Conservation (phyloP, 345 rosid genomes). For the Anacardium occidentale region DNA sequence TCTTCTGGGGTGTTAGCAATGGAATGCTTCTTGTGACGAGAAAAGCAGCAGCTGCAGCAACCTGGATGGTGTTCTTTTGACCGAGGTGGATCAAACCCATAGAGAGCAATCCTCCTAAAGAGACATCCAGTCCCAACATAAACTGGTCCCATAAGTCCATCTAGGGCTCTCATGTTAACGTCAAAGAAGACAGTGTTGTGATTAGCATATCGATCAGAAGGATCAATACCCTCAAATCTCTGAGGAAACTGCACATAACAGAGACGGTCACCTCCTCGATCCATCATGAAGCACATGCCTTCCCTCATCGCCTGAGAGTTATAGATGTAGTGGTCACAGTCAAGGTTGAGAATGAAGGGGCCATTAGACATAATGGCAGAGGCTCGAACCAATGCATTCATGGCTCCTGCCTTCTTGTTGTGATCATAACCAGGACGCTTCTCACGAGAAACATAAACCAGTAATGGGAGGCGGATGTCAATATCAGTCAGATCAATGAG, state of each 20-base stretch:
- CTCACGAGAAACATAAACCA: slow-evolving; percentile 98
- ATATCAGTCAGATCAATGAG: slow-evolving; percentile 70
- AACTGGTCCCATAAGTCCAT: slow-evolving; percentile 97
- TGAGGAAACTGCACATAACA: slow-evolving; percentile 98
- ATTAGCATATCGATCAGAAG: slow-evolving; percentile 96
- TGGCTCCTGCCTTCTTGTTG: slow-evolving; percentile 99
- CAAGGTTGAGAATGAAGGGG: slow-evolving; percentile 94
- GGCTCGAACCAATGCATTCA: slow-evolving; percentile 97
- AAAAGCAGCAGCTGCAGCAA: slow-evolving; percentile 72
- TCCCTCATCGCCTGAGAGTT: slow-evolving; percentile 91
- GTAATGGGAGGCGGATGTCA: slow-evolving; percentile 93
- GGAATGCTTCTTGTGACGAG: slow-evolving; percentile 53
- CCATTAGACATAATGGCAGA: slow-evolving; percentile 98
- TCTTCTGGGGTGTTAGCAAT: slow-evolving; percentile 59
- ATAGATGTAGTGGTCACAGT: slow-evolving; percentile 97
- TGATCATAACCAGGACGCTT: slow-evolving; percentile 98
- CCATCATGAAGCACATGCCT: slow-evolving; percentile 99
- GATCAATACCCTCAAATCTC: slow-evolving; percentile 97
- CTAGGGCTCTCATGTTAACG: slow-evolving; percentile 98
- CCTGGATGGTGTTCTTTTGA: slow-evolving; percentile 62
- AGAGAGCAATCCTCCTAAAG: slow-evolving; percentile 85
- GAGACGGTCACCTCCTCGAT: slow-evolving; percentile 89
- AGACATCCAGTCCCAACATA: slow-evolving; percentile 98
- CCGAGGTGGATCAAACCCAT: slow-evolving; percentile 92
- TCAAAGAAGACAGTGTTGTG: slow-evolving; percentile 98